These are phyloP conservation scores for Aspergillus calidoustus DNA, from an alignment of 2,329 filamentous ascomycete genomes.

Conservation along the genomic window DNA sequence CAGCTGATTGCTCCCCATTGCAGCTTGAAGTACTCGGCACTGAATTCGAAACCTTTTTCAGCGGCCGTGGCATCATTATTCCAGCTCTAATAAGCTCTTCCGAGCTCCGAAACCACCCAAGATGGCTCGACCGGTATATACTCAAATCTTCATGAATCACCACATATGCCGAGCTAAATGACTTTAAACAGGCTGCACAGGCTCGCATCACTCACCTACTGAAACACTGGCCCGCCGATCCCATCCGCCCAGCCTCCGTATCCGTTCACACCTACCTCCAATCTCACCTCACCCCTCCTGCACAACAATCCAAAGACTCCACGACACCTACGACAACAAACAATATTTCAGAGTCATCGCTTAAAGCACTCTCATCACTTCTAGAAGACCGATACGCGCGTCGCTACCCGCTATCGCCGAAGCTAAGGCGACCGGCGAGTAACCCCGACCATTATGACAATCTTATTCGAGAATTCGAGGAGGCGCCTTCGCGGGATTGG, in stretches of 20 bases:
- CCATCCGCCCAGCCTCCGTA: conserved; percentile 50
- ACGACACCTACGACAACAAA: conserved; percentile 25
- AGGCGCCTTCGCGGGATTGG: conserved; percentile 56
- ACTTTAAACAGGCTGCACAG: conserved; percentile 23
- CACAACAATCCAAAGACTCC: conserved; percentile 16
- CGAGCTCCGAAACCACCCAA: conserved; percentile 23
- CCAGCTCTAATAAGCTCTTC: conserved; percentile 23
- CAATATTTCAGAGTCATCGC: conserved; percentile 39
- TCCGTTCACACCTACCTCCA: conserved; percentile 50
- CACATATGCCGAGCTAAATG: background rate
- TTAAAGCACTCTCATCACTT: conserved; percentile 65
- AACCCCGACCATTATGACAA: conserved; percentile 58
- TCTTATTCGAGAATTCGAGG: conserved; percentile 57
- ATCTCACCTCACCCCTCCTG: conserved; percentile 32
- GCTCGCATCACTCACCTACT: conserved; percentile 48
- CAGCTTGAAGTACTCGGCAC: background rate
- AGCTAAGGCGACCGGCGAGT: conserved; percentile 55
- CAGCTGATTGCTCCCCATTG: background rate
- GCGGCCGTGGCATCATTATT: background rate
- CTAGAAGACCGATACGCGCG: conserved; percentile 62
- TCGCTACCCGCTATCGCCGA: conserved; percentile 53
- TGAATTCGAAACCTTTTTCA: background rate
- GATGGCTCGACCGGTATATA: background rate
- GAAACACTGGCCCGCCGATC: conserved; percentile 50
- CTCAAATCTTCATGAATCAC: background rate